These are phyloP conservation scores for Ilex asprella DNA, from an alignment of 257 asterid species.

Conservation along the genomic window DNA sequence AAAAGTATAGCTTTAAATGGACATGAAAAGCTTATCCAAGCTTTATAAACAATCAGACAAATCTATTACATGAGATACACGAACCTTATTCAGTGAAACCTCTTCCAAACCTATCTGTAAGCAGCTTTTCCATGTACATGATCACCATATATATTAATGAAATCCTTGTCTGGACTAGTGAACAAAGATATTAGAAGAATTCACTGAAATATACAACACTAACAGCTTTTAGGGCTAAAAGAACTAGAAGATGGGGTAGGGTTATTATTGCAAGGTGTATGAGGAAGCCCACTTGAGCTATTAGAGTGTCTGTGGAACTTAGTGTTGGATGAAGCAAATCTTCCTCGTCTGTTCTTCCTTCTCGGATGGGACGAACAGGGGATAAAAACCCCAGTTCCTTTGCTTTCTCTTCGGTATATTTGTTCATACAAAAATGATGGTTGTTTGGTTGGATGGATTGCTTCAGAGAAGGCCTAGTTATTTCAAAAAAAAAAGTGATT, in stretches of 20 bases:
- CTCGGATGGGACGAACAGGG: conserved; percentile 53
- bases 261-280: conserved; percentile 14
- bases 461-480: conserved; percentile 37
- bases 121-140: no score
- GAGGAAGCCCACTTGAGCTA: conserved; percentile 36
- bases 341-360: conserved; percentile 44
- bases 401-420: conserved; percentile 52
- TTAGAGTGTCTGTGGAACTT: conserved; percentile 40
- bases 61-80: no score
- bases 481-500: no score
- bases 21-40: no score
- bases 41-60: no score
- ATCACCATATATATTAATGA: no score
- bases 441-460: conserved; percentile 37
- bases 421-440: conserved; percentile 30
- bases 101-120: no score
- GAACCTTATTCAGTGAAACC: no score
- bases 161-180: no score
- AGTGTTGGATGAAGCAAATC: conserved; percentile 29
- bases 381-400: conserved; percentile 89
- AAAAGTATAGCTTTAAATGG: no score
- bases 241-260: conserved; percentile 30
- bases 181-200: no score
- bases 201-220: not conserved
- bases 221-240: conserved; percentile 37